Percentiles rank a stretch among this genome's conserved stretches.
Evolutionary conservation across 2,329 filamentous ascomycete genomes (phyloP).

Genomic region (Pseudodiploospora longispora): DNA sequence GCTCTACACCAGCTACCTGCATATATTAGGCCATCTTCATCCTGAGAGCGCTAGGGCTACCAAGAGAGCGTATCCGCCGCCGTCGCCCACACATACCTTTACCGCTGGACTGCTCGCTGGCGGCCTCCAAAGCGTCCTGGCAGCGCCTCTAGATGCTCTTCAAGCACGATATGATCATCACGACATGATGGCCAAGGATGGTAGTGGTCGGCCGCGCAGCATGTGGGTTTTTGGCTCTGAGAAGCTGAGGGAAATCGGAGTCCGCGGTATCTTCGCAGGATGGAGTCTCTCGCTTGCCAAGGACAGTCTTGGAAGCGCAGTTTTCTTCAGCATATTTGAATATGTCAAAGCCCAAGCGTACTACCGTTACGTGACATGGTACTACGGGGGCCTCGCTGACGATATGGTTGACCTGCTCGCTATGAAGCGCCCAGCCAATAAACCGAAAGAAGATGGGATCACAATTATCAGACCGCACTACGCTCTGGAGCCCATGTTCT

Average conservation of each 20-base stretch:
- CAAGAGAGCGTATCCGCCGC: conserved; percentile 63
- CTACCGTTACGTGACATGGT: conserved; percentile 62
- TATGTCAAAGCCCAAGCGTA: conserved; percentile 65
- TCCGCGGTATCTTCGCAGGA: conserved; percentile 65
- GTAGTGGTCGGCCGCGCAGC: conserved; percentile 41
- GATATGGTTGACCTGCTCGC: conserved; percentile 44
- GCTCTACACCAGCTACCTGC: conserved; percentile 68
- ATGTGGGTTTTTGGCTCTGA: conserved; percentile 66
- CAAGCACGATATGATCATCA: conserved; percentile 62
- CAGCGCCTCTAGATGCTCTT: conserved; percentile 68
- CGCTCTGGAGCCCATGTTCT: conserved; percentile 63
- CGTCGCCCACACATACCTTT: conserved; percentile 55
- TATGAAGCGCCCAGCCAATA: conserved; percentile 31
- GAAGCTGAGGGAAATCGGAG: conserved; percentile 60
- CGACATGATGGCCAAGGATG: conserved; percentile 35
- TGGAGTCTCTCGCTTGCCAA: conserved; percentile 62
- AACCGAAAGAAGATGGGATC: conserved; percentile 19
- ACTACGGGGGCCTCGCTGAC: conserved; percentile 53
- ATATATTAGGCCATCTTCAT: conserved; percentile 58
- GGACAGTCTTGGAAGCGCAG: conserved; percentile 59
- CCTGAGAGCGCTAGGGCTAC: conserved; percentile 49
- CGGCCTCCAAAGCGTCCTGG: conserved; percentile 59
- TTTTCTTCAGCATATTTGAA: conserved; percentile 72
- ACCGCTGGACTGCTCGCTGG: conserved; percentile 63
- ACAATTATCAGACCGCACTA: conserved; percentile 64